phyloP scores from a whole-genome alignment of 1,284 basidiomycete species.

The Apiotrichum porosum region DNA sequence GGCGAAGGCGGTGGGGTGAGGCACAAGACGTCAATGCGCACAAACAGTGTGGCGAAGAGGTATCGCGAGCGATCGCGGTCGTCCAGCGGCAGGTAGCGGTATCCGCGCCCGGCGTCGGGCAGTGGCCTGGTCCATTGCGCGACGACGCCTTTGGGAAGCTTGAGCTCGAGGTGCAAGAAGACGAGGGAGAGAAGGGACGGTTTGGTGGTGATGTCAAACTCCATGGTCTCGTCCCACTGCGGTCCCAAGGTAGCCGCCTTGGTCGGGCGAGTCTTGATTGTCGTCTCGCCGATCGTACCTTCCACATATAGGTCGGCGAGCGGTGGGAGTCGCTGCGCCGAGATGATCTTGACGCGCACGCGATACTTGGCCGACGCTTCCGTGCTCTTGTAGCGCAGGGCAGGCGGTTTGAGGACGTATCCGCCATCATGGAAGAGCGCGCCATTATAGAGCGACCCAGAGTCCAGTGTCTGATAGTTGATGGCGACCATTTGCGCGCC shows the following conservation, averaged over 20 bases:
- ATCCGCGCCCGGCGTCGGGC: constrained; percentile 53
- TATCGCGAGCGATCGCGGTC: constrained; percentile 76
- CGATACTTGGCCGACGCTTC: constrained; percentile 55
- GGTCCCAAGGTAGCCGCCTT: constrained; percentile 85
- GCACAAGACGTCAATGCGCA: constrained; percentile 38
- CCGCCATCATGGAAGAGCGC: constrained; percentile 89
- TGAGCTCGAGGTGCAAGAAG: constrained; percentile 74
- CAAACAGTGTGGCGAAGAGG: constrained; percentile 83
- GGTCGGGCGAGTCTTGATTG: background rate
- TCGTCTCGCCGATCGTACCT: constrained; percentile 20
- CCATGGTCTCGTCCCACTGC: constrained; percentile 69
- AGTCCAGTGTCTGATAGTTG: constrained; percentile 96
- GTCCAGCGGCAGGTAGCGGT: constrained; percentile 78
- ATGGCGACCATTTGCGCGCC: constrained; percentile 93
- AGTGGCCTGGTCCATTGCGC: constrained; percentile 60
- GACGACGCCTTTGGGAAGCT: constrained; percentile 63
- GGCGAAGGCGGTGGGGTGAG: too few relatives aligned
- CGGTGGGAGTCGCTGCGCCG: constrained; percentile 85
- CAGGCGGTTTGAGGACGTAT: constrained; percentile 84
- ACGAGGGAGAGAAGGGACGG: constrained; percentile 70
- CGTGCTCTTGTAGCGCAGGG: constrained; percentile 64
- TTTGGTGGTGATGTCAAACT: constrained; percentile 66
- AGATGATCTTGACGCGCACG: constrained; percentile 61
- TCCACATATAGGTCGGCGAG: constrained; percentile 57
- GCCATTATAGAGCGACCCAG: constrained; percentile 62